Evolutionary conservation across 2,329 filamentous ascomycete genomes (phyloP), one percentile per base, ranked within the genome.

Genomic region (Plectosphaerella sp.): DNA sequence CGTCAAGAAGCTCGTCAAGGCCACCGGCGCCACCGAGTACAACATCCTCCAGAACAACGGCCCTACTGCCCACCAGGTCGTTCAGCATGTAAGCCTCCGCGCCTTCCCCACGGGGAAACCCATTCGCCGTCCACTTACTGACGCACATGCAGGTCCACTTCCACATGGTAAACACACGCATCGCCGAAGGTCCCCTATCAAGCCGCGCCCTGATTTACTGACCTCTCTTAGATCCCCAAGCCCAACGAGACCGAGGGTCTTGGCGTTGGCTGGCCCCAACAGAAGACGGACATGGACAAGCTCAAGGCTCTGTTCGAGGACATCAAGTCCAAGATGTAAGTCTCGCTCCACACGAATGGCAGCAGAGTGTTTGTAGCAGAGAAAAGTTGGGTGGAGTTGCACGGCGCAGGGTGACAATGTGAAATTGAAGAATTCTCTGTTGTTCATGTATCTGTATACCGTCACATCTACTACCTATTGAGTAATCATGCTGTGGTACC

Each of bases 41-140:
- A 99, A 99, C 66, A 82, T 99, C 47, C 76, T 99, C 54, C 94
- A 99, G 75, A 99, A 99, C 75, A 99, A 99, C 65, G 94, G 94
- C 49, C 78, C 82, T 20, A 82, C 93, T 63, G 94, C 94, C 16
- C 94, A 99, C 71, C 94, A 97, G 74, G 78, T 88, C 58, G 93
- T 99, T 56, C 88, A 91, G 60, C 94, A 99, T 74, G 93, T 94
- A 74, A 73, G 84, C 22, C 15, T 16, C 11, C 14, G 10, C 8
- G 1, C 12, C 37, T 39, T 16, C 37, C 37, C 37, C 37, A 39
- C 37, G 37, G 37, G 37, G 37, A n/a, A 39, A 39, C 37, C 37
- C 14, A 15, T 16, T 39, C 37, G 37, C 14, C 41, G 16, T 18
- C 12, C n/a, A 18, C 41, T 5, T n/a, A 12, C 41, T 43, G 15